Conservation (phyloP, 192 early-diverging fungal genomes). For the Coemansia aciculifera region DNA sequence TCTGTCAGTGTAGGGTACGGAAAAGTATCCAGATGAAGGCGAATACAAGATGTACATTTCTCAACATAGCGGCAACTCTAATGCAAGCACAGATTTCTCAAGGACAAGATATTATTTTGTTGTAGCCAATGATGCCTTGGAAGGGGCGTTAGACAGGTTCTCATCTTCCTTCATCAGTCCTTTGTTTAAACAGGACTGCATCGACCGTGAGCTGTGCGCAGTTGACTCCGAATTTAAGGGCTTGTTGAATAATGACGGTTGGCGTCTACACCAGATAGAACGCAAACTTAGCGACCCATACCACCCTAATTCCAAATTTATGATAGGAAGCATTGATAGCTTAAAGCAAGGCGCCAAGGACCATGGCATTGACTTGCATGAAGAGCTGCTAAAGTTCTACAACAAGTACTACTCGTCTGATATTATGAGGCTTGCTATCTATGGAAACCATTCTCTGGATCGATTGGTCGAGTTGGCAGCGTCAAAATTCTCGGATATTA, state of each 20-base stretch:
- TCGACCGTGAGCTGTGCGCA: constrained; percentile 81
- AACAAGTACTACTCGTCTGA: constrained; percentile 86
- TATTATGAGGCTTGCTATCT: constrained; percentile 86
- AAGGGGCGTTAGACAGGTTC: constrained; percentile 66
- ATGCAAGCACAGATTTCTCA: constrained; percentile 14
- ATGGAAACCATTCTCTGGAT: constrained; percentile 78
- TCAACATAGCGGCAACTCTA: constrained; percentile 22
- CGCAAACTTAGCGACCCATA: constrained; percentile 40
- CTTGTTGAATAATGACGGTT: constrained; percentile 61
- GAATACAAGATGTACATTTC: constrained; percentile 56
- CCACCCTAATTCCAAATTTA: constrained; percentile 81
- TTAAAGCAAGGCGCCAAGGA: constrained; percentile 55
- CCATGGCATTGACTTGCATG: constrained; percentile 69
- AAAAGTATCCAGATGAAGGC: constrained; percentile 71
- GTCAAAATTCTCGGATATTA: constrained; percentile 72
- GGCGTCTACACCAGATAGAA: not conserved
- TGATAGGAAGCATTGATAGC: constrained; percentile 78
- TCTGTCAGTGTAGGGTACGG: constrained; percentile 47
- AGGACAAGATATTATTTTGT: constrained; percentile 17
- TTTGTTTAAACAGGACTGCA: constrained; percentile 73
- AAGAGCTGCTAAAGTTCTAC: constrained; percentile 80
- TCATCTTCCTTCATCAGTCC: constrained; percentile 85
- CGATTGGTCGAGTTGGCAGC: constrained; percentile 75
- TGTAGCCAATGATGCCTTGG: constrained; percentile 45
- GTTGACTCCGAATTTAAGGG: constrained; percentile 93